Conservation (phyloP, 148 eudicot species). For the Diospyros kaki region DNA sequence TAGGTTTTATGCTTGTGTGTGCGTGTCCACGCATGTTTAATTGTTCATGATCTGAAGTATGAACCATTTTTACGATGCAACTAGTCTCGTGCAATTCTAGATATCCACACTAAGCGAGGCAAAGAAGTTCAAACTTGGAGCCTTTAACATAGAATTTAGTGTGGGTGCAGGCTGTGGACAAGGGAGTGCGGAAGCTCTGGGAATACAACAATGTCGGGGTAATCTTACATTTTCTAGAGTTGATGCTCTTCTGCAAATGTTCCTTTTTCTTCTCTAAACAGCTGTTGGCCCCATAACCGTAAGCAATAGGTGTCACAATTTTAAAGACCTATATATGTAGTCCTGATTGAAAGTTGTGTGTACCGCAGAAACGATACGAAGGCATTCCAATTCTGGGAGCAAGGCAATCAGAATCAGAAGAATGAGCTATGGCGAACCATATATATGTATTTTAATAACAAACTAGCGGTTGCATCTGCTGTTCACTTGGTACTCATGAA, state of each 20-base stretch:
- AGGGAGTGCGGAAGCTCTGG: conserved; percentile 75
- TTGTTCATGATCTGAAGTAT: too few relatives aligned
- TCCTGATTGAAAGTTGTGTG: not conserved
- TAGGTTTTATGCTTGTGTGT: not conserved
- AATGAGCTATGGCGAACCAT: conserved; percentile 4
- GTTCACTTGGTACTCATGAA: too few relatives aligned
- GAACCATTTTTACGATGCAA: too few relatives aligned
- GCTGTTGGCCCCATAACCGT: not conserved
- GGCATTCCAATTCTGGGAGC: conserved; percentile 41
- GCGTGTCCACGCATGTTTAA: too few relatives aligned
- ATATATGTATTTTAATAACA: too few relatives aligned
- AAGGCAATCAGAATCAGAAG: conserved; percentile 25
- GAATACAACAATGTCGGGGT: conserved; percentile 80
- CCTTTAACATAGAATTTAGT: not conserved
- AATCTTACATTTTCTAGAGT: not conserved
- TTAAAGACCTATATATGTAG: too few relatives aligned
- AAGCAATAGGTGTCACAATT: too few relatives aligned
- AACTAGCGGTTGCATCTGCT: too few relatives aligned
- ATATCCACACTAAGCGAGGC: too few relatives aligned
- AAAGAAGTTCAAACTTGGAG: too few relatives aligned
- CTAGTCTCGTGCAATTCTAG: too few relatives aligned
- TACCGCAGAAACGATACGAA: conserved; percentile 39
- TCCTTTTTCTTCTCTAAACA: not conserved
- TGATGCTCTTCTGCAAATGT: not conserved
- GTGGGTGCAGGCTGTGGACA: conserved; percentile 59